These are phyloP conservation scores for Hypoxylon lenormandii DNA, from an alignment of 495 filamentous ascomycete genomes.

Conservation along the genomic window DNA sequence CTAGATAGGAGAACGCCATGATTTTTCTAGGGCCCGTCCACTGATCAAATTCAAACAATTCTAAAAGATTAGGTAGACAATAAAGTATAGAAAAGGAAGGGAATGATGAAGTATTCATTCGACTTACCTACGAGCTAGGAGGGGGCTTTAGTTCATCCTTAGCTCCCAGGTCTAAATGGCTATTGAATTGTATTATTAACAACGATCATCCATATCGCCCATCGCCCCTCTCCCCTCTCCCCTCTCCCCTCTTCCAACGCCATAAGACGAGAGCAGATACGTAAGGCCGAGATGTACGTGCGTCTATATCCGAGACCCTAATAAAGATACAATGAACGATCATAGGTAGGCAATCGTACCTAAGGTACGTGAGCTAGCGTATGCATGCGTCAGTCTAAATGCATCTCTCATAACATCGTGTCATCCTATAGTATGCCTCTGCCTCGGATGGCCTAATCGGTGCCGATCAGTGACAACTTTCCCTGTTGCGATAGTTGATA, in stretches of 20 bases:
- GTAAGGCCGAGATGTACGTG: no score
- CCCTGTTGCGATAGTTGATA: constrained; percentile 6
- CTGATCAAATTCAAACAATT: no score
- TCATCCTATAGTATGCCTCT: neutral
- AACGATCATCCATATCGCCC: constrained; percentile 15
- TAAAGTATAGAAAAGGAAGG: no score
- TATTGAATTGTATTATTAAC: constrained; percentile 1
- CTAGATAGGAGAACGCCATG: constrained; percentile 20
- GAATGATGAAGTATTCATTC: no score
- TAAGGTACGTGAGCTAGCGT: neutral
- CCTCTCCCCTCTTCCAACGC: neutral
- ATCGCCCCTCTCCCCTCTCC: neutral
- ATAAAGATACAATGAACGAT: neutral
- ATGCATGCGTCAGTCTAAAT: neutral
- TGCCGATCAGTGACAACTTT: neutral
- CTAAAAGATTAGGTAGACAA: no score
- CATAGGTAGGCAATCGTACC: neutral
- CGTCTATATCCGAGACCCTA: neutral
- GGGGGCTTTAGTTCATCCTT: constrained; percentile 1
- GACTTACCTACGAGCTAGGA: neutral
- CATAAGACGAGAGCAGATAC: neutral
- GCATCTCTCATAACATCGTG: constrained; percentile 2
- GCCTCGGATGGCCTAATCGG: constrained; percentile 12
- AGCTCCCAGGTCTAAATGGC: constrained; percentile 4
- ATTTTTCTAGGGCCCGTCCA: neutral